phyloP scores from a whole-genome alignment of 352 stramenopile species.

The Peronospora tabacina region DNA sequence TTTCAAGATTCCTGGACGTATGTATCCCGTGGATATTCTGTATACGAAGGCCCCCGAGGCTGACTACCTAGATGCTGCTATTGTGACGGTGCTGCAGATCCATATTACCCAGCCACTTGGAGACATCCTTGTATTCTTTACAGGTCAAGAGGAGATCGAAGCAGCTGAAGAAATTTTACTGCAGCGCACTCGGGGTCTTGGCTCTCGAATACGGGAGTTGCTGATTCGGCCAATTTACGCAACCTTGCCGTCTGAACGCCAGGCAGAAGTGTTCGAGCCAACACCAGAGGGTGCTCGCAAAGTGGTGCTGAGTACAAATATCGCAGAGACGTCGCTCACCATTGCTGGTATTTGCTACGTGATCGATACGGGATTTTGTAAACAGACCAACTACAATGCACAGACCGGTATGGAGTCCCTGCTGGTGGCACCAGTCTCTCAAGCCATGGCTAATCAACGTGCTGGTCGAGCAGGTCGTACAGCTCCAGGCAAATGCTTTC shows the following conservation, averaged over 20 bases:
- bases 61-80: constrained; percentile 97
- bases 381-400: constrained; percentile 99
- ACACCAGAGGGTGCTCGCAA: constrained; percentile 94
- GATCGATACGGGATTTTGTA: constrained; percentile 99
- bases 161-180: constrained; percentile 93
- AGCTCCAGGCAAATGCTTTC: constrained; percentile 97
- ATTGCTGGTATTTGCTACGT: constrained; percentile 99
- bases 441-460: constrained; percentile 95
- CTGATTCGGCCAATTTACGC: constrained; percentile 99
- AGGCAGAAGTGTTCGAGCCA: constrained; percentile 99
- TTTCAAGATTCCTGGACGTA: constrained; percentile 97
- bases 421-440: constrained; percentile 95
- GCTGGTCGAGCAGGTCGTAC: constrained; percentile 93
- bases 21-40: constrained; percentile 94
- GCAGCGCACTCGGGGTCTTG: constrained; percentile 89
- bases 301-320: constrained; percentile 99
- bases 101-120: constrained; percentile 96
- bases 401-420: constrained; percentile 98
- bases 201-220: constrained; percentile 95
- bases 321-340: constrained; percentile 98
- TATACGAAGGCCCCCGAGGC: constrained; percentile 98
- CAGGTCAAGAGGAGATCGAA: constrained; percentile 99
- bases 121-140: constrained; percentile 99
- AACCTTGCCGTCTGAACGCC: constrained; percentile 95
- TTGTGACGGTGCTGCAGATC: constrained; percentile 98